These are phyloP conservation scores for Backusella tarrabulga DNA, from an alignment of 192 early-diverging fungal genomes.

Conservation along the genomic window DNA sequence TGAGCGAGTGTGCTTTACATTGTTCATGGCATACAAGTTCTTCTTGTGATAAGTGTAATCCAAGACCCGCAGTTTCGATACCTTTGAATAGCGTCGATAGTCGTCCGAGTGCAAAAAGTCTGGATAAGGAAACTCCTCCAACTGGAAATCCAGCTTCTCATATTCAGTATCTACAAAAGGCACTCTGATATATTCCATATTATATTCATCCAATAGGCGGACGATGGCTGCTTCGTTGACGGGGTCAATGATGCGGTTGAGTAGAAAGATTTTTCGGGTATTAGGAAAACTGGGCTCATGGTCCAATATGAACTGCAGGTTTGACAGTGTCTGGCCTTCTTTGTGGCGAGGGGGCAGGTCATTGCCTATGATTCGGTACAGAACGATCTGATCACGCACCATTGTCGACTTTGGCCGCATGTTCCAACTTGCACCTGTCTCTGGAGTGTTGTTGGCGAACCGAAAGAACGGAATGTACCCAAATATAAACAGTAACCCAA, in stretches of 20 bases:
- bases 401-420: not conserved
- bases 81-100: slow-evolving; percentile 54
- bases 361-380: slow-evolving; percentile 61
- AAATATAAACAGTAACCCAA: slow-evolving; percentile 11
- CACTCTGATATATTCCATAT: slow-evolving; percentile 54
- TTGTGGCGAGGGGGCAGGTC: slow-evolving; percentile 63
- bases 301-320: slow-evolving; percentile 58
- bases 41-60: slow-evolving; percentile 66
- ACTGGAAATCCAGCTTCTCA: slow-evolving; percentile 51
- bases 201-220: slow-evolving; percentile 44
- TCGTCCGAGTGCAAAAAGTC: slow-evolving; percentile 65
- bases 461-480: slow-evolving; percentile 5
- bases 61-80: slow-evolving; percentile 53
- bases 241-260: slow-evolving; percentile 60
- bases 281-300: slow-evolving; percentile 57
- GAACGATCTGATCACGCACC: slow-evolving; percentile 39
- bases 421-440: not conserved
- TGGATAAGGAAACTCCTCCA: slow-evolving; percentile 61
- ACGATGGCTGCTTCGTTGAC: slow-evolving; percentile 56
- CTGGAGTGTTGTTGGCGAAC: not conserved
- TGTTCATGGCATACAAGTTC: slow-evolving; percentile 67
- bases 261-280: slow-evolving; percentile 56
- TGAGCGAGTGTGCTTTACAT: slow-evolving; percentile 39
- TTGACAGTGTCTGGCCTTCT: slow-evolving; percentile 57
- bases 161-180: slow-evolving; percentile 57